Evolutionary conservation across 768 basidiomycete genomes (phyloP), one percentile per base, ranked within the genome.

Genomic region (Rhodotorula kratochvilovae): DNA sequence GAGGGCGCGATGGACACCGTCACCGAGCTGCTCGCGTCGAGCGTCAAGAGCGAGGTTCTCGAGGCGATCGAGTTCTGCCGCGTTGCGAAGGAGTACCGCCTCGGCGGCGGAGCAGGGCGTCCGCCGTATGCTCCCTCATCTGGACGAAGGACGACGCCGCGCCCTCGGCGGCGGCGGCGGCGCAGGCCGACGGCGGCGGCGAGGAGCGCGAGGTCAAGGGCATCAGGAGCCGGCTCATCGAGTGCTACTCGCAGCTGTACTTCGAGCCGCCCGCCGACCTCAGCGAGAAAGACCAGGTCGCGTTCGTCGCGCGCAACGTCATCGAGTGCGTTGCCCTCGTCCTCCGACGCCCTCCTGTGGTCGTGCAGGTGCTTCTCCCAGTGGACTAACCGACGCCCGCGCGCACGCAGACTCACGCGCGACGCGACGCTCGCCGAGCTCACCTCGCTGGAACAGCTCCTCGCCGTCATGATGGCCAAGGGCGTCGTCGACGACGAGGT

Each of bases 401-500:
- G 36, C 68, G 42, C 39, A n/a, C 15, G 23, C 70, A 98, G 95
- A 79, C 84, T 89, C 53, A 98, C 96, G 0, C 94, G 92, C 78
- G 87, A 89, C 25, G 90, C 95, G 2, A 94, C 92, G 0, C 84
- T 99, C 36, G 96, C 96, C 2, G 94, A 98, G 79, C 82, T 99
- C 53, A 99, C 94, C 2, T 94, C 92, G 76, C 81, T 98, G 63
- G 96, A 99, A 78, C 93, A 97, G 81, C 89, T 98, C 85, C 88
- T 99, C 88, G 86, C 91, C 54, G 91, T 90, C 42, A 90, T 99
- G 89, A 94, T 95, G 90, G 88, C 89, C 15, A 90, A 94, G 59
- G 86, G 85, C 6, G 87, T 88, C 45, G 86, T 99, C 29, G 89
- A 92, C 76, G 80, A 83, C 7, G 93, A 96, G 67, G 89, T 98